These are phyloP conservation scores for Plectranthus barbatus DNA, from an alignment of 257 asterid genomes.

Conservation along the genomic window DNA sequence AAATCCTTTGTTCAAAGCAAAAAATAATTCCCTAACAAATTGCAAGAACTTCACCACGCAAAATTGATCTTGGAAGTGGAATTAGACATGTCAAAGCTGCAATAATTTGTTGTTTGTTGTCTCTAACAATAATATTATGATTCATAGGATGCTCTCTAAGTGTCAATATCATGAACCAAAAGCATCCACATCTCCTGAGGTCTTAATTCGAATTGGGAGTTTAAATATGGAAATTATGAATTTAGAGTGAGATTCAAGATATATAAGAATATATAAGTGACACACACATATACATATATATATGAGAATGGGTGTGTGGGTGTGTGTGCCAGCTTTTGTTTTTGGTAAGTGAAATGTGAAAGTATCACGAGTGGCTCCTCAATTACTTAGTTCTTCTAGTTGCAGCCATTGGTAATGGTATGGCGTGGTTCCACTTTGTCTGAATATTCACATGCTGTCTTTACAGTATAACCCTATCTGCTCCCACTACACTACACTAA, in stretches of 20 bases:
- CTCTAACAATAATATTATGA: neutral
- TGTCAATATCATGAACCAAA: constrained; percentile 12
- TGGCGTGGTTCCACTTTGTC: constrained; percentile 18
- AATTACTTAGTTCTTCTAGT: neutral
- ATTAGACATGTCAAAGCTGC: no score
- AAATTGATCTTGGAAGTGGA: no score
- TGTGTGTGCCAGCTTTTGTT: no score
- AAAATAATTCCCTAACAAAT: no score
- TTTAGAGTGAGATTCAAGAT: neutral
- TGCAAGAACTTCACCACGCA: no score
- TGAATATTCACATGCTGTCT: constrained; percentile 37
- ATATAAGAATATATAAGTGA: neutral
- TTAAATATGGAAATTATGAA: neutral
- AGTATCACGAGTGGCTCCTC: constrained; percentile 33
- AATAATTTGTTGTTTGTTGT: no score
- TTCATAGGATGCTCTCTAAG: neutral
- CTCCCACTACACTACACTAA: constrained; percentile 5
- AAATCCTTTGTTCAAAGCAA: no score
- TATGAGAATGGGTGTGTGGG: neutral
- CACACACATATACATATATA: neutral
- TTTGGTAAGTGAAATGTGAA: no score
- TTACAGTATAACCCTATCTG: constrained; percentile 1
- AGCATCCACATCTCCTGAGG: constrained; percentile 20
- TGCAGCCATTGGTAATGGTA: constrained; percentile 2
- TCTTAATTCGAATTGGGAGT: constrained; percentile 21